Evolutionary conservation across 1,139 yeast genomes (phyloP).

Genomic region (Barnettozyma hawaiiensis): DNA sequence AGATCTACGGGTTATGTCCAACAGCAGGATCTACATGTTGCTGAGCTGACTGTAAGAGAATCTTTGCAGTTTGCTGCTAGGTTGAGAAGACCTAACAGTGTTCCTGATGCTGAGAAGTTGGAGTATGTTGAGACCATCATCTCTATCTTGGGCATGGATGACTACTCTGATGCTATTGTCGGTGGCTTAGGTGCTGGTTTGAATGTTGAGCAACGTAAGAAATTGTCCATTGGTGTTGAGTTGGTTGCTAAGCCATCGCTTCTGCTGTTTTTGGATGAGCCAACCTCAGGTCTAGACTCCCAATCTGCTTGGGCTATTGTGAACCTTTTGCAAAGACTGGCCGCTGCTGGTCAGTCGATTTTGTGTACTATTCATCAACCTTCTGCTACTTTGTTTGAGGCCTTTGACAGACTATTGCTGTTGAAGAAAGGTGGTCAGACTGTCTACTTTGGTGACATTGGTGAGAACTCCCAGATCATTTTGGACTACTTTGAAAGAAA

Average conservation of each 20-base stretch:
- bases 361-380: conserved; percentile 86
- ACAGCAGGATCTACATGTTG: conserved; percentile 50
- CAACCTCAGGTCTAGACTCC: conserved; percentile 82
- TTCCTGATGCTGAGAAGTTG: conserved; percentile 48
- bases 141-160: conserved; percentile 54
- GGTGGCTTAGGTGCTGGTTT: conserved; percentile 58
- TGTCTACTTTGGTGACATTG: conserved; percentile 57
- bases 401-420: conserved; percentile 62
- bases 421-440: conserved; percentile 63
- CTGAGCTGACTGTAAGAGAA: conserved; percentile 63
- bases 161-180: conserved; percentile 68
- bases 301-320: conserved; percentile 65
- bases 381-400: conserved; percentile 53
- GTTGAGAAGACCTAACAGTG: conserved; percentile 52
- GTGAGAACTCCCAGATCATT: conserved; percentile 41
- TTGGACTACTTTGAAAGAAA: conserved; percentile 47
- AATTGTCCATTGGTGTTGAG: conserved; percentile 74
- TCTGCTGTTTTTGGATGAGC: conserved; percentile 64
- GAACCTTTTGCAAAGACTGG: conserved; percentile 51
- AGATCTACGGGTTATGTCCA: conserved; percentile 54
- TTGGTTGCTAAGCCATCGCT: conserved; percentile 70
- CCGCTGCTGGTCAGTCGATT: conserved; percentile 56
- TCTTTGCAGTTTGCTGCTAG: conserved; percentile 63
- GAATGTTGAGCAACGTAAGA: conserved; percentile 64
- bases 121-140: conserved; percentile 62